Evolutionary conservation across 2,329 filamentous ascomycete species (phyloP), one percentile per base, ranked within the genome.

Genomic region (Neofusicoccum sp.): DNA sequence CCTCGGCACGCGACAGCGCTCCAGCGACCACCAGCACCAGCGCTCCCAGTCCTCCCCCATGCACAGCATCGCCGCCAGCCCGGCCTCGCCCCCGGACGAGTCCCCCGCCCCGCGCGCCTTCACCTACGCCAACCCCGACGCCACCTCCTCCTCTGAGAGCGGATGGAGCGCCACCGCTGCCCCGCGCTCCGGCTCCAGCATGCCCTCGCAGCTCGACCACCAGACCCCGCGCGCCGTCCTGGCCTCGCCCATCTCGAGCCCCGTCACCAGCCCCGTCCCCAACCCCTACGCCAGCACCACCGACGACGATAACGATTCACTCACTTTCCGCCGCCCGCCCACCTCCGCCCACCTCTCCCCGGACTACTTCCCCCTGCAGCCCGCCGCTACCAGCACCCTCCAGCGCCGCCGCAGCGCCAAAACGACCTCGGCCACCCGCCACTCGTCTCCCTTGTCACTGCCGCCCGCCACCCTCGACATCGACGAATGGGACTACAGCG

Each of bases 401-500:
- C 67, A 66, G 41, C 71, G 71, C 41, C 70, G 71, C 31, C 71
- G 69, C 44, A 69, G 68, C 41, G 70, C 68, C 62, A 68, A 70
- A 30, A 51, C 47, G 12, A 54, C 20, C 3, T 44, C 58, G 28
- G n/a, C 58, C n/a, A 62, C 53, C 11, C 60, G 49, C 38, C 59
- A 57, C 28, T 61, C 59, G 24, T 62, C 60, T 16, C 60, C 60
- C 16, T 30, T 62, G 9, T 40, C 60, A 24, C 44, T 58, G 20
- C 60, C 60, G 30, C 60, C 60, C 11, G 54, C 68, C 12, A 66
- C 68, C 33, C 41, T 69, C 16, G 60, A 62, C 28, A 65, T 44
- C 53, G 67, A 87, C 80, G 86, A 88, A 62, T 95, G 91, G 88
- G 91, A 96, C 76, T 97, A 98, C 71, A 86, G 88, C 43, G 93